Conservation (phyloP, 768 basidiomycete species). For the Amyloporia xantha region DNA sequence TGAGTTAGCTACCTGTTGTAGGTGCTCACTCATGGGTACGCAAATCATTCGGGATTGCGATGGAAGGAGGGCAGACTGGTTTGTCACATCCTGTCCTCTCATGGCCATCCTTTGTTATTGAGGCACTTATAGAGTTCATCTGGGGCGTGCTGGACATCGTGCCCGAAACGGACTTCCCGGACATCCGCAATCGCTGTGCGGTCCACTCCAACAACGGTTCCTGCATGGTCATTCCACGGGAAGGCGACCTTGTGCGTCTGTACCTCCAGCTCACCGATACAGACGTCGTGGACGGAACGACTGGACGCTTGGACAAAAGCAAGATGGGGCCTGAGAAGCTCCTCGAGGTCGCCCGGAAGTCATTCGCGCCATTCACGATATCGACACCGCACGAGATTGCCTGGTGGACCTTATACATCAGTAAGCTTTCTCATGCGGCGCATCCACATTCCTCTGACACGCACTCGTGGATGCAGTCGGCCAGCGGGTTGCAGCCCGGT, state of each 20-base stretch:
- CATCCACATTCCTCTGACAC: background rate
- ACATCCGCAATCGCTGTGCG: slow-evolving; percentile 40
- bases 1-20: no score
- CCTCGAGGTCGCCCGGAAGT: slow-evolving; percentile 34
- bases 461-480: slow-evolving; percentile 32
- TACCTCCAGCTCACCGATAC: slow-evolving; percentile 46
- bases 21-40: slow-evolving; percentile 84
- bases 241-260: slow-evolving; percentile 39
- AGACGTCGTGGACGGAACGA: slow-evolving; percentile 27
- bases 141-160: slow-evolving; percentile 75
- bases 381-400: slow-evolving; percentile 27
- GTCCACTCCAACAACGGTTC: slow-evolving; percentile 47
- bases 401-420: slow-evolving; percentile 48
- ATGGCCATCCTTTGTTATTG: no score
- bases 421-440: slow-evolving; percentile 22
- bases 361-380: slow-evolving; percentile 35
- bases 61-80: slow-evolving; percentile 71
- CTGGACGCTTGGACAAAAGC: slow-evolving; percentile 36
- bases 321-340: slow-evolving; percentile 33
- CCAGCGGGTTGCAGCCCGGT: slow-evolving; percentile 49
- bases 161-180: slow-evolving; percentile 48
- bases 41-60: slow-evolving; percentile 52
- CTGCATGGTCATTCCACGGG: slow-evolving; percentile 46
- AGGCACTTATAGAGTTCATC: slow-evolving; percentile 49
- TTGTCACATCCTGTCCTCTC: no score